Evolutionary conservation across 2,329 filamentous ascomycete genomes (phyloP), one percentile per base, ranked within the genome.

Genomic region (Mollisia scopiformis): DNA sequence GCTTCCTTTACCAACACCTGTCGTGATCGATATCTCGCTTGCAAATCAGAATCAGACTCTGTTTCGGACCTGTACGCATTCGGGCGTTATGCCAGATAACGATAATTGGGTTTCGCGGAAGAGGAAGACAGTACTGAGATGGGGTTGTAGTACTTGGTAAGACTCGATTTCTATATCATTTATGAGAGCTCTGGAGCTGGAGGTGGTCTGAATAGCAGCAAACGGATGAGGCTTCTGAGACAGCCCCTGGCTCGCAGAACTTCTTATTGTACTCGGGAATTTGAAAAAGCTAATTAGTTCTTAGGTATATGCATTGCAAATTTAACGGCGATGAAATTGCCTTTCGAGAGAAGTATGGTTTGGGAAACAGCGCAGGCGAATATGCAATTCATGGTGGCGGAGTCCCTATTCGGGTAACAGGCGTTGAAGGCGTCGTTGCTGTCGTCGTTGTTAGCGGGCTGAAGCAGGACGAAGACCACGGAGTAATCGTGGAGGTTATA

Each of bases 311-410:
- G 84, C 81, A 84, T 63, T 84, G 86, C 74, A 91, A 91, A 77
- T 87, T 87, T 65, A 72, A 70, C 1, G 84, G 85, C 11, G 82
- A 92, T 64, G 88, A 92, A 76, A 78, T 72, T 25, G 78, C 77
- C 2, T 93, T 94, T 74, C 81, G 82, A 41, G 79, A 80, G 31
- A 89, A 89, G 72, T 90, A 84, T 71, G 86, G 82, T 33, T 77
- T 93, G 70, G 81, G 83, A 6, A 76, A 78, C 41, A 82, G 81
- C 53, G 79, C 80, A 16, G 82, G 81, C 2, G 79, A 84, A 31
- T 94, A 90, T 78, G 90, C 90, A 1, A 90, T 93, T 63, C 90
- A 93, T 74, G 91, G 91, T 0, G 91, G 91, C 23, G 91, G 82
- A 0, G 86, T 91, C 64, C 91, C 91, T 0, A 83, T 94, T 31